A percentile compares a stretch with the other conserved stretches of the same genome.
Conservation (phyloP, 305 asterid genomes). For the Fraxinus latifolia region DNA sequence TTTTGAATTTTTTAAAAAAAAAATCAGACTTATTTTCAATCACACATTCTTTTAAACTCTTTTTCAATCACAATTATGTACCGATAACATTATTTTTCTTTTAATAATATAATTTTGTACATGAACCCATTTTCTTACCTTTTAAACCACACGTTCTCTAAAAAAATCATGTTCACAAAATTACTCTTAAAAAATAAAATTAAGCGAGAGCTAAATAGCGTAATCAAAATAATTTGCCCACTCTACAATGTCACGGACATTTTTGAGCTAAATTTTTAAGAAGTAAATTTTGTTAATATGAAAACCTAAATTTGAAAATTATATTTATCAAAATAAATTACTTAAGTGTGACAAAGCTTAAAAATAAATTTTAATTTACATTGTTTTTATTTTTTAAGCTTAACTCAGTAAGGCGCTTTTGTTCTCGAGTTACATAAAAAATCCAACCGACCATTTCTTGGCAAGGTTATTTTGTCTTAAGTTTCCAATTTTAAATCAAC, state of each 20-base stretch:
- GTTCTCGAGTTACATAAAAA: background rate
- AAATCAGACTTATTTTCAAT: too few relatives aligned
- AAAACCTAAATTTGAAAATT: too few relatives aligned
- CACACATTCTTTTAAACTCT: too few relatives aligned
- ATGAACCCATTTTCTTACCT: too few relatives aligned
- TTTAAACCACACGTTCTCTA: background rate
- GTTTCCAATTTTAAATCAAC: background rate
- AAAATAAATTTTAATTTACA: too few relatives aligned
- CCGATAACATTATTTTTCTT: background rate
- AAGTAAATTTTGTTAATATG: too few relatives aligned
- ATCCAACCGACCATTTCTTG: slow-evolving; percentile 16
- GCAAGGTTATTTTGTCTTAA: background rate
- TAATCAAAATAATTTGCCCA: background rate
- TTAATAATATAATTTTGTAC: background rate
- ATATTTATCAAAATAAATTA: too few relatives aligned
- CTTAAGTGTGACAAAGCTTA: background rate
- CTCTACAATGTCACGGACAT: background rate
- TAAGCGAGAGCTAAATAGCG: too few relatives aligned
- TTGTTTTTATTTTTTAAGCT: background rate
- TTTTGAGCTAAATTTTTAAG: background rate
- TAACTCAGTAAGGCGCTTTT: background rate
- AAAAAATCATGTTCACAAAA: background rate
- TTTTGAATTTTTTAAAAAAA: too few relatives aligned
- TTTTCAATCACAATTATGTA: background rate
- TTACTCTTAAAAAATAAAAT: too few relatives aligned